Evolutionary conservation across 179 eudicot genomes (phyloP).

Genomic region (Beta macrorhiza): DNA sequence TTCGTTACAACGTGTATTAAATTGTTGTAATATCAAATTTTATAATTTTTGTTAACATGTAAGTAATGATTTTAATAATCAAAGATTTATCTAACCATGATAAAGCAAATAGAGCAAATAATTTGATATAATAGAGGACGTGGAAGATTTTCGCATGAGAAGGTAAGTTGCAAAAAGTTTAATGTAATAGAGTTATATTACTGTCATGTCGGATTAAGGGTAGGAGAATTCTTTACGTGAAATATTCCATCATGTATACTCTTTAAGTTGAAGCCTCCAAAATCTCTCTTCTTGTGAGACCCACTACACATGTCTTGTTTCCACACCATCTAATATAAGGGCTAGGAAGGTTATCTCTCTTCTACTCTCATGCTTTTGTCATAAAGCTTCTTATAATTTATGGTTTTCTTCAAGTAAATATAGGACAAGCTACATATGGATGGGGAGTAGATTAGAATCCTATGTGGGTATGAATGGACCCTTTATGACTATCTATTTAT

Average conservation of each 20-base stretch:
- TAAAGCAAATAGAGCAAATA: no score
- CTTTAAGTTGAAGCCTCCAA: background rate
- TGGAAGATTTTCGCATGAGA: background rate
- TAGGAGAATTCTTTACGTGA: background rate
- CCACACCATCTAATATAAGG: constrained; percentile 6
- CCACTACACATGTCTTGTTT: constrained; percentile 36
- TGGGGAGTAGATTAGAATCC: constrained; percentile 45
- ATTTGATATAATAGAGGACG: no score
- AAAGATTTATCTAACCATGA: no score
- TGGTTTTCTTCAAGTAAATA: constrained; percentile 21
- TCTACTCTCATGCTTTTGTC: constrained; percentile 30
- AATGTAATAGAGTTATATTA: no score
- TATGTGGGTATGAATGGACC: constrained; percentile 26
- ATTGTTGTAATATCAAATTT: no score
- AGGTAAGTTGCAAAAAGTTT: background rate
- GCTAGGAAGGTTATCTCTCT: constrained; percentile 20
- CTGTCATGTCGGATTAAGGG: background rate
- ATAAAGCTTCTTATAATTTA: constrained; percentile 17
- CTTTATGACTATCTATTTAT: background rate
- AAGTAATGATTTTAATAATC: no score
- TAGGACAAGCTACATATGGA: constrained; percentile 34
- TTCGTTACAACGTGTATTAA: no score
- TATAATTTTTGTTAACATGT: no score
- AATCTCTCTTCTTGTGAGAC: background rate
- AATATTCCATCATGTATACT: background rate